Evolutionary conservation across 345 rosid genomes (phyloP).

Genomic region (Corymbia maculata): DNA sequence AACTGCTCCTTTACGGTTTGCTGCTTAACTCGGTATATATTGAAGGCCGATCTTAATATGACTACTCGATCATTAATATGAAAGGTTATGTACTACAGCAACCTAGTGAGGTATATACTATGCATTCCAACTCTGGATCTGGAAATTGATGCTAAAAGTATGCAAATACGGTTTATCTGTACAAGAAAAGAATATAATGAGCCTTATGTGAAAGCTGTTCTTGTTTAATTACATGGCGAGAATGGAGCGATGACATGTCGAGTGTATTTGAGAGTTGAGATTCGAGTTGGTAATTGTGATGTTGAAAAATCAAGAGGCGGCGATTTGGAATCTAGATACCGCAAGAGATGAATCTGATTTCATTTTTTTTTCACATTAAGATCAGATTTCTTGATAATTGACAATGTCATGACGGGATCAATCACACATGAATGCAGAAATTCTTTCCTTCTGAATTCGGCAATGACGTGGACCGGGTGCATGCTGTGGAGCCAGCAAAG

Average conservation of each 20-base stretch:
- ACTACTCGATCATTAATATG: not conserved
- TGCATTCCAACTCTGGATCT: not conserved
- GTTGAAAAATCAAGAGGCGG: not conserved
- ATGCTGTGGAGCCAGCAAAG: conserved; percentile 46
- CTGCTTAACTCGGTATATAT: not conserved
- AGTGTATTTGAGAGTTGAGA: not conserved
- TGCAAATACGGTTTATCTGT: not conserved
- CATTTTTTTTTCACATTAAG: not conserved
- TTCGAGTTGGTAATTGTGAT: not conserved
- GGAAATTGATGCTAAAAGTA: not conserved
- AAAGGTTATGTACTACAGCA: not conserved
- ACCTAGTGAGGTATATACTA: not conserved
- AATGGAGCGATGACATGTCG: not conserved
- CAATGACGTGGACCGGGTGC: conserved; percentile 38
- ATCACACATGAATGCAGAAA: conserved; percentile 19
- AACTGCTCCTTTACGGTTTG: not conserved
- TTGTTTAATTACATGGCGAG: not conserved
- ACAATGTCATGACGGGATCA: not conserved
- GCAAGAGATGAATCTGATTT: not conserved
- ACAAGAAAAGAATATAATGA: not conserved
- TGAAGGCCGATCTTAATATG: not conserved
- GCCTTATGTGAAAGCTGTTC: not conserved
- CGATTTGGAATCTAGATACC: not conserved
- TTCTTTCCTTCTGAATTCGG: conserved; percentile 74
- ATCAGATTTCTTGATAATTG: not conserved